Conservation (phyloP, 73 alveolate genomes). For the Paramecium caudatum region DNA sequence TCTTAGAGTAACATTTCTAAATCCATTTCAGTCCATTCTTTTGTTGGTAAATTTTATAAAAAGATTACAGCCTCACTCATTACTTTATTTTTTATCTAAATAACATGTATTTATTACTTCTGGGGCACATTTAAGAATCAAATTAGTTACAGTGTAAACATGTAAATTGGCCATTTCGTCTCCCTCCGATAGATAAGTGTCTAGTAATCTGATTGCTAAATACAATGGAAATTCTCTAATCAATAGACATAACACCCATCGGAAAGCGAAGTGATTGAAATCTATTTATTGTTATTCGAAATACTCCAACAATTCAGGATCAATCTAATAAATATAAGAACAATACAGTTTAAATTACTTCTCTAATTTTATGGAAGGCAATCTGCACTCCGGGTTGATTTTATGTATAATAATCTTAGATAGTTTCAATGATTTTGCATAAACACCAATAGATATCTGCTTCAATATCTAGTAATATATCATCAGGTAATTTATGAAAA, state of each 20-base stretch:
- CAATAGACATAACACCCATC: constrained; percentile 65
- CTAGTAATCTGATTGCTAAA: constrained; percentile 68
- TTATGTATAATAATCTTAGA: constrained; percentile 64
- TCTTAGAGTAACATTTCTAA: constrained; percentile 56
- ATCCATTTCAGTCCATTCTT: constrained; percentile 52
- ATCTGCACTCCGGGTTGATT: constrained; percentile 71
- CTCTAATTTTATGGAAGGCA: constrained; percentile 53
- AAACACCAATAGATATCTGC: constrained; percentile 78
- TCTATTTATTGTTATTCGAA: constrained; percentile 22
- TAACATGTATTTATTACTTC: neutral
- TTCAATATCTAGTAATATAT: constrained; percentile 64
- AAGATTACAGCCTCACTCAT: constrained; percentile 67
- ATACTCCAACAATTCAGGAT: constrained; percentile 47
- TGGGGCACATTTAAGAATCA: constrained; percentile 62
- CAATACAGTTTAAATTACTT: constrained; percentile 19
- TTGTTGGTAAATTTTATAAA: constrained; percentile 57
- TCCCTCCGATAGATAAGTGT: constrained; percentile 73
- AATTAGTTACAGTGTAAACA: constrained; percentile 53
- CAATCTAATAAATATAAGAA: neutral
- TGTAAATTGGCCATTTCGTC: constrained; percentile 59
- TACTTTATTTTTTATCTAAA: constrained; percentile 17
- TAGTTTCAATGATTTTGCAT: constrained; percentile 70
- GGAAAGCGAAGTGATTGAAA: constrained; percentile 65
- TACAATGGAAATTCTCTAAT: constrained; percentile 66
- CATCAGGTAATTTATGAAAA: constrained; percentile 74